Base-by-base conservation (phyloP, 768 basidiomycete genomes). In the Gymnopilus dilepis region DNA sequence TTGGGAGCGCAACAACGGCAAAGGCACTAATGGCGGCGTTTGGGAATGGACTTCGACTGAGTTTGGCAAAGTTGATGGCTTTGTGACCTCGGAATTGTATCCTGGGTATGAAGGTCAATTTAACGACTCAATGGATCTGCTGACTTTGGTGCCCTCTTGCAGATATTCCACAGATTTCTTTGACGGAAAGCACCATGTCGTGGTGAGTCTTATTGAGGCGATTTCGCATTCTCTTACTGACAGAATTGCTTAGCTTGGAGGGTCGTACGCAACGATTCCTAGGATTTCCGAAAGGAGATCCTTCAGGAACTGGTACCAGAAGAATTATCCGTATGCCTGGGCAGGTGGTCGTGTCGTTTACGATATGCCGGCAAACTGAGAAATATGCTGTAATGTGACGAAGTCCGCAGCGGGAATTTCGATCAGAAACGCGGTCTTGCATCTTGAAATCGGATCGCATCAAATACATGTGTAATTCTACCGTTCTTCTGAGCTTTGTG, bases 11-110 rank as follows among this genome's bases (percentile, higher is more conserved):
- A 68, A 71, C 59, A 80, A 74, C 21, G 85, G 86, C 2, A 84
- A 78, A 72, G 91, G 92, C 11, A 86, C 87, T 63, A 98, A 99
- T 66, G 97, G 97, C 6, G 97, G 97, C 5, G 90, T 97, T 15
- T 99, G 97, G 95, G 95, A 98, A 78, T 99, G 96, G 96, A 97
- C 97, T 0, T 90, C 90, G 19, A 95, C 95, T 15, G 66, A 82
- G 28, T 83, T 96, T 45, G 88, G 87, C 21, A 79, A 78, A 26
- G 80, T 86, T 62, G 87, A 93, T 2, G 95, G 94, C 0, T 99
- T 90, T 71, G 80, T 80, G 45, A 80, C 87, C 8, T 95, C 92
- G 1, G 74, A 74, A 34, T 70, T 97, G 51, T 99, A 99, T 73
- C 97, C 97, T 24, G 97, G 94, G 80, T 95, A 78, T 63, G 77